Evolutionary conservation across 2,329 filamentous ascomycete genomes (phyloP).

Genomic region (Stemphylium vesicarium): DNA sequence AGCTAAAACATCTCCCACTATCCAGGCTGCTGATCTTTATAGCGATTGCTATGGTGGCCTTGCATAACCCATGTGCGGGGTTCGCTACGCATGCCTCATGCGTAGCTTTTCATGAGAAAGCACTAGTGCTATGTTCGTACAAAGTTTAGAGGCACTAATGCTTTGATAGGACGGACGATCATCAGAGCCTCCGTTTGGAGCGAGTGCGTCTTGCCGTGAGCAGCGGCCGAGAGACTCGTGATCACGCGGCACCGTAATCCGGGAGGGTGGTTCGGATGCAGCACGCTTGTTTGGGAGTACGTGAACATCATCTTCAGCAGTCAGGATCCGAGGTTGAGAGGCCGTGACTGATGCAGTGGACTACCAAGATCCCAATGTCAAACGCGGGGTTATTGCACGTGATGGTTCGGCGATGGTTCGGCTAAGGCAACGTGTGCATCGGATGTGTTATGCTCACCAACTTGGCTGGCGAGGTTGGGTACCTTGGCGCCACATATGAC

Average conservation of each 20-base stretch:
- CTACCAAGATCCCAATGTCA: no score
- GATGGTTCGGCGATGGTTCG: no score
- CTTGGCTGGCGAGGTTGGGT: no score
- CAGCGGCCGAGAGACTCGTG: neutral
- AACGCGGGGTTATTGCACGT: no score
- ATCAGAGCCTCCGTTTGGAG: neutral
- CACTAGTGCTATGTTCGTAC: neutral
- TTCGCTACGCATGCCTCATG: neutral
- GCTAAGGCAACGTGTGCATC: no score
- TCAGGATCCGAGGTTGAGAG: neutral
- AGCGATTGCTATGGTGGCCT: neutral
- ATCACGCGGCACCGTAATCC: neutral
- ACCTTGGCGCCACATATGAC: no score
- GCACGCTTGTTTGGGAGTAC: neutral
- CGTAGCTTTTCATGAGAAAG: neutral
- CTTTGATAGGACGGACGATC: neutral
- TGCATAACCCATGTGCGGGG: neutral
- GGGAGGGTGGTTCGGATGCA: constrained; percentile 2
- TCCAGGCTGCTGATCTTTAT: no score
- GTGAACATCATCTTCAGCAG: neutral
- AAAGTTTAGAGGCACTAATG: neutral
- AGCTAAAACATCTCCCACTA: no score
- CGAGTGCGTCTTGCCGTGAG: neutral
- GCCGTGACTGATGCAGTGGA: neutral
- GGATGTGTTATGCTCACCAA: no score